Percentiles rank a stretch among this genome's conserved stretches.
These are phyloP conservation scores for Ramaria rubella DNA, from an alignment of 768 basidiomycete species.

Conservation along the genomic window DNA sequence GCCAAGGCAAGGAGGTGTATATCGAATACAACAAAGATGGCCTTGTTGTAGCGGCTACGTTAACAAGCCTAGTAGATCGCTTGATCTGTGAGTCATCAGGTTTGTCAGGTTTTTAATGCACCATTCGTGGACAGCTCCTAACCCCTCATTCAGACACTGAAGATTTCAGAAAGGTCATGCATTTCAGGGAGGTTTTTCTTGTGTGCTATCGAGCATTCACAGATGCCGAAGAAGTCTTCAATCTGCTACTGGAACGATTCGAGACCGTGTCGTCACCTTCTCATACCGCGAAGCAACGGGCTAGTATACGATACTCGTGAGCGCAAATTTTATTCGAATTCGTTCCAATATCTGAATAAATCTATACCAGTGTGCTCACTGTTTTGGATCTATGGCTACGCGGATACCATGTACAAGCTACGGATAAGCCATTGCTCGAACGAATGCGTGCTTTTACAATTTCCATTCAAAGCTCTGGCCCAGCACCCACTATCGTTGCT, in stretches of 20 bases:
- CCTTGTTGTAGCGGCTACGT: constrained; percentile 32
- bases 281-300: neutral
- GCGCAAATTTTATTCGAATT: neutral
- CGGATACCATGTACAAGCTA: neutral
- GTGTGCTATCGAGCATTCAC: constrained; percentile 38
- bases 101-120: constrained; percentile 25
- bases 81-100: constrained; percentile 24
- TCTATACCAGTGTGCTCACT: neutral
- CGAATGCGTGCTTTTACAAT: neutral
- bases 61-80: constrained; percentile 38
- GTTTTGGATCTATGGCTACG: constrained; percentile 5
- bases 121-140: neutral
- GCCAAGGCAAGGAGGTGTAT: no score
- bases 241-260: constrained; percentile 33
- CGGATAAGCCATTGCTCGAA: neutral
- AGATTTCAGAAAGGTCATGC: constrained; percentile 30
- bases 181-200: constrained; percentile 37
- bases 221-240: constrained; percentile 35
- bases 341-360: neutral
- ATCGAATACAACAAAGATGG: constrained; percentile 17
- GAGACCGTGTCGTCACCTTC: constrained; percentile 20
- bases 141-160: neutral
- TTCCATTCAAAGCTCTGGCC: neutral
- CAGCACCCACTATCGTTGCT: neutral
- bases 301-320: neutral